phyloP scores from a whole-genome alignment of 805 yeast genomes.

The Naumovozyma baii region DNA sequence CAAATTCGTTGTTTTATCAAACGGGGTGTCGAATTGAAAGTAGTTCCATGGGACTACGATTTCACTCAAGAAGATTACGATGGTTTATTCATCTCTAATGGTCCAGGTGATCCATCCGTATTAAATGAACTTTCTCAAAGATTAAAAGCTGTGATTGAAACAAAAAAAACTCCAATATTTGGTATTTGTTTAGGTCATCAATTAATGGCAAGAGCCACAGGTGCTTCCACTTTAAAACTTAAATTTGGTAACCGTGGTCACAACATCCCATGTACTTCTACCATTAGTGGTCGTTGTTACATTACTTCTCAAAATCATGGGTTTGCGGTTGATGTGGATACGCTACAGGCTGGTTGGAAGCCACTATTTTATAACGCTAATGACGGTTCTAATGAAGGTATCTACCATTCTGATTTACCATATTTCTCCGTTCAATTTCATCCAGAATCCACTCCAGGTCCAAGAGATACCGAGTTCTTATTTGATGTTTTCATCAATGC shows the following conservation, averaged over 20 bases:
- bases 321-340: slow-evolving; percentile 80
- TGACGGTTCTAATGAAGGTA: slow-evolving; percentile 98
- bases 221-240: slow-evolving; percentile 84
- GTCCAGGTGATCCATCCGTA: slow-evolving; percentile 98
- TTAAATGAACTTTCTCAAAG: slow-evolving; percentile 58
- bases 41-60: slow-evolving; percentile 94
- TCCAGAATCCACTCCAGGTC: slow-evolving; percentile 99
- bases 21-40: slow-evolving; percentile 92
- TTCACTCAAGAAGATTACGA: slow-evolving; percentile 74
- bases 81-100: slow-evolving; percentile 93
- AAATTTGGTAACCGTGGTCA: slow-evolving; percentile 99
- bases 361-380: slow-evolving; percentile 92
- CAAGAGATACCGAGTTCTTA: slow-evolving; percentile 95
- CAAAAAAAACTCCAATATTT: slow-evolving; percentile 77
- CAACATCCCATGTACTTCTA: slow-evolving; percentile 90
- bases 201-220: slow-evolving; percentile 87
- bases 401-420: slow-evolving; percentile 79
- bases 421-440: slow-evolving; percentile 97
- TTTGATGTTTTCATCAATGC: slow-evolving; percentile 87
- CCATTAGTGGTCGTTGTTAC: slow-evolving; percentile 89
- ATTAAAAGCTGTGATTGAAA: slow-evolving; percentile 47
- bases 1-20: slow-evolving; percentile 94
- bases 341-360: slow-evolving; percentile 76
- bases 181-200: slow-evolving; percentile 99
- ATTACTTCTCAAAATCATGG: slow-evolving; percentile 99